Conservation (phyloP, 495 filamentous ascomycete genomes). For the Trypethelium eluteriae region DNA sequence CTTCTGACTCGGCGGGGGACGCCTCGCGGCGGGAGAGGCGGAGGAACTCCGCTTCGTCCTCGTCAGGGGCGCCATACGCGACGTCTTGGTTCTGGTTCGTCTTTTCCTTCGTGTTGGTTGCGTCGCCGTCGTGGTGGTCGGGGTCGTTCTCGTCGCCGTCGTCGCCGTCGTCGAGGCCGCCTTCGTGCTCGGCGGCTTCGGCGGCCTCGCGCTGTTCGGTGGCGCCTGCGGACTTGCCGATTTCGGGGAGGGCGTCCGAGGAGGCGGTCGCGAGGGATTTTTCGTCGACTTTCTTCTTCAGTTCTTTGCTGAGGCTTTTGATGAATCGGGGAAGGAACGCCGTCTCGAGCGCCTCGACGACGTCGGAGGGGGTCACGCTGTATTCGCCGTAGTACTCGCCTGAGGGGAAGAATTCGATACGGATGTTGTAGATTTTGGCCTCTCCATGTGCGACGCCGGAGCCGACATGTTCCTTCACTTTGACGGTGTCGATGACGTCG, state of each 20-base stretch:
- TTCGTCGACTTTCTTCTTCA: slow-evolving; percentile 66
- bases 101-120: slow-evolving; percentile 66
- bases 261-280: slow-evolving; percentile 48
- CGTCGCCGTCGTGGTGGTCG: slow-evolving; percentile 76
- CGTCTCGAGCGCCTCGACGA: slow-evolving; percentile 67
- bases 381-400: slow-evolving; percentile 79
- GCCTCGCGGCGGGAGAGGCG: slow-evolving; percentile 46
- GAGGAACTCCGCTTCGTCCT: slow-evolving; percentile 64
- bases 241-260: slow-evolving; percentile 60
- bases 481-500: slow-evolving; percentile 76
- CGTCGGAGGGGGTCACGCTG: slow-evolving; percentile 68
- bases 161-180: slow-evolving; percentile 40
- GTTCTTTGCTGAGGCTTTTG: slow-evolving; percentile 58
- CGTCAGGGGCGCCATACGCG: slow-evolving; percentile 87
- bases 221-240: slow-evolving; percentile 68
- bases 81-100: slow-evolving; percentile 70
- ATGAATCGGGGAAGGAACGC: slow-evolving; percentile 68
- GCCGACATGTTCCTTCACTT: slow-evolving; percentile 68
- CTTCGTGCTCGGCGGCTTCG: slow-evolving; percentile 37
- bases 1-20: slow-evolving; percentile 31
- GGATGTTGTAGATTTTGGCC: slow-evolving; percentile 77
- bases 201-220: slow-evolving; percentile 52
- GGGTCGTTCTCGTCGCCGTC: slow-evolving; percentile 61
- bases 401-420: slow-evolving; percentile 72
- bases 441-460: slow-evolving; percentile 54